Percentiles rank a stretch among this genome's conserved stretches.
phyloP scores from a whole-genome alignment of 1,284 basidiomycete genomes.

The Porodaedalea pini region DNA sequence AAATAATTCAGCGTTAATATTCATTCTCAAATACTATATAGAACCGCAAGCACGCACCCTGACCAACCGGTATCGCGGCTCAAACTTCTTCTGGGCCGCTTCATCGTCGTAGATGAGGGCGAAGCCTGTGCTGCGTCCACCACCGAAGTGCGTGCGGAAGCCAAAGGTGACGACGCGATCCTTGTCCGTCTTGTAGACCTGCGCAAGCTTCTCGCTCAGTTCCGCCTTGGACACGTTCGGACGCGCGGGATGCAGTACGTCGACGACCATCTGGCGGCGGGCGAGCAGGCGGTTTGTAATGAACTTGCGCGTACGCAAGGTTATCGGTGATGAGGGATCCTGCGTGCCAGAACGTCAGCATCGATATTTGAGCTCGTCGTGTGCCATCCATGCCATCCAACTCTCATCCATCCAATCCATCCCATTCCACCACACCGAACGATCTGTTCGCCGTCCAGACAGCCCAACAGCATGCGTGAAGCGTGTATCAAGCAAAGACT shows the following conservation, averaged over 20 bases:
- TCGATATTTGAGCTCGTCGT: neutral
- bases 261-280: slow-evolving; percentile 89
- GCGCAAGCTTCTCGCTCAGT: slow-evolving; percentile 89
- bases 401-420: neutral
- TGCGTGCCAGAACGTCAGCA: neutral
- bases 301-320: slow-evolving; percentile 98
- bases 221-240: slow-evolving; percentile 94
- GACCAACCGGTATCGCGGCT: slow-evolving; percentile 94
- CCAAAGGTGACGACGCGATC: slow-evolving; percentile 75
- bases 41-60: slow-evolving; percentile 64
- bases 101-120: slow-evolving; percentile 98
- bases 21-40: neutral
- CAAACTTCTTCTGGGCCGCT: slow-evolving; percentile 92
- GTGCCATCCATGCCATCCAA: slow-evolving; percentile 5
- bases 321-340: slow-evolving; percentile 88
- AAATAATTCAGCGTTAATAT: neutral
- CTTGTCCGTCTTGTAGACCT: slow-evolving; percentile 78
- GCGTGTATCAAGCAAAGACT: neutral
- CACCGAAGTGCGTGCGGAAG: slow-evolving; percentile 94
- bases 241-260: slow-evolving; percentile 94
- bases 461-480: neutral
- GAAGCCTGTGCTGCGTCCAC: slow-evolving; percentile 96
- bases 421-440: neutral
- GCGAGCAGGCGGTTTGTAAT: slow-evolving; percentile 98
- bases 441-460: neutral